Evolutionary conservation across 371 early-diverging fungal species (phyloP), one percentile per base, ranked within the genome.

Genomic region (Mucor piriformis): DNA sequence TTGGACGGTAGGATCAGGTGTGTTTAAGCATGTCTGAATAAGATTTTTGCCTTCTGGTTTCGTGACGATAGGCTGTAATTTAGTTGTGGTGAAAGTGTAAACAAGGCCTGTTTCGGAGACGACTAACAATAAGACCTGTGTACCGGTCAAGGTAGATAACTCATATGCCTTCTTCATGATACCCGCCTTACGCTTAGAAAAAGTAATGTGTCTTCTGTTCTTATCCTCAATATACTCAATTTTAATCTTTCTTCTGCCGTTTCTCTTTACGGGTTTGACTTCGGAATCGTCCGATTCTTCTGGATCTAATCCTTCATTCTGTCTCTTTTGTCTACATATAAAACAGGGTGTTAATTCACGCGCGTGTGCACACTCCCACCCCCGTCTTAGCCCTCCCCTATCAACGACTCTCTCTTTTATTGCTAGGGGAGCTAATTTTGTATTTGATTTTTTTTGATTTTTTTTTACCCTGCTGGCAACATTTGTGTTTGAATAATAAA

Each of bases 91-190:
- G 72, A 96, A 98, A 0, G 99, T 97, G 76, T 98, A 99, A 6
- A 99, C 99, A 65, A 96, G 90, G 21, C 99, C 98, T 21, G 96
- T 96, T 74, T 96, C 98, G 3, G 97, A 95, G 16, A 98, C 97
- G 10, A 99, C 92, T 43, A 99, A 70, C 43, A 99, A 79, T 54
- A 99, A 82, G 38, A 99, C 95, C 74, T 99, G 95, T 2, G 98
- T 96, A 54, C 98, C 98, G 2, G 99, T 99, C 52, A 99, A 78
- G 3, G 96, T 93, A 67, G 88, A 88, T 33, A 99, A 84, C 74
- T 99, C 99, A 68, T 93, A 97, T 0, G 99, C 99, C 89, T 94
- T 99, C 77, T 99, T 99, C 97, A 99, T 96, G 66, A 99, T 94
- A 42, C 99, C 99, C 29, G 97, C 95, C 76, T 98, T 99, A 73